Base-by-base conservation (phyloP, 2,329 filamentous ascomycete genomes). In the Leptographium flavum region DNA sequence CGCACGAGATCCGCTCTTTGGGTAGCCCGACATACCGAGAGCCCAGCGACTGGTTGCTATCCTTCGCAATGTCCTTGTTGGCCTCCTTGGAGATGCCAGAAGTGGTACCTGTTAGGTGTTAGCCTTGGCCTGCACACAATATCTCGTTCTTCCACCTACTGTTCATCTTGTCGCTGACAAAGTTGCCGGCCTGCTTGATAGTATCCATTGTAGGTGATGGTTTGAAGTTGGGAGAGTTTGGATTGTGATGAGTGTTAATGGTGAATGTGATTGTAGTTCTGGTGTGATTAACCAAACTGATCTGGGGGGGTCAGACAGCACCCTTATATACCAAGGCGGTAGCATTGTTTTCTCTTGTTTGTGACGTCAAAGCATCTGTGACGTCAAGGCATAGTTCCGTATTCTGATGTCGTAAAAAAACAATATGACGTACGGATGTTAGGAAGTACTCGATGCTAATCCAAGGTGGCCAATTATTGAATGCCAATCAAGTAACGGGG, bases 41-140 rank as follows among this genome's bases (percentile, higher is more conserved):
- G 53, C 59, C 57, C 48, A 72, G 15, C 48, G 55, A 56, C 50
- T 62, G 63, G 58, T 75, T 64, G 60, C 56, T 60, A 59, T 71
- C 69, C 67, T 78, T 76, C 58, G 74, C 74, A 56, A 67, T 58
- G 35, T 62, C 58, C 71, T 77, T 76, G 71, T 77, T 76, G 67
- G 63, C 66, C 65, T 76, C 71, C 70, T 76, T 74, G 60, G 65
- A 69, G 50, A 70, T 66, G 31, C 38, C 43, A 39, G 47, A 32
- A 54, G 66, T 62, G 45, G 67, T 60, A 48, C 63, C 58, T 52
- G 58, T 41, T 39, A 14, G 3, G 14, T 46, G 36, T 51, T 19
- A 42, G 40, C 17, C n/a, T 7, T 10, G 6, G 9, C 9, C 6
- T 21, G 11, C 8, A 15, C n/a, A n/a, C n/a, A n/a, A n/a, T n/a